A percentile compares a stretch with the other conserved stretches of the same genome.
phyloP scores from a whole-genome alignment of 768 basidiomycete genomes.

The Mycena indigotica region DNA sequence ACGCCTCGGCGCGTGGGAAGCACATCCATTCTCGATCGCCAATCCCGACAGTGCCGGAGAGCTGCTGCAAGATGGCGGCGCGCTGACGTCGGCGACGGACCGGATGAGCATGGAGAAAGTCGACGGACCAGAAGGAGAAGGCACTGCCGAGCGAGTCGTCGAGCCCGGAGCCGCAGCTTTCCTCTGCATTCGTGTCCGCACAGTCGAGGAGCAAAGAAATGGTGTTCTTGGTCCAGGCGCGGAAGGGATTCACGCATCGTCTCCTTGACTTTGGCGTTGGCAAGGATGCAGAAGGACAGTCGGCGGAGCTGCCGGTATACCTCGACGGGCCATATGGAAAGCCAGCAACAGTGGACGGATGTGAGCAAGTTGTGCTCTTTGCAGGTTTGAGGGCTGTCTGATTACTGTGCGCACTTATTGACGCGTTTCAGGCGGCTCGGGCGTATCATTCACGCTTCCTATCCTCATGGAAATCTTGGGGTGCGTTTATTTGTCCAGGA shows the following conservation, averaged over 20 bases:
- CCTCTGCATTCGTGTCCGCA: too few relatives aligned
- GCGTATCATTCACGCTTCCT: conserved; percentile 50
- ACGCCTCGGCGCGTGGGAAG: conserved; percentile 44
- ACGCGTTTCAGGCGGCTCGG: conserved; percentile 49
- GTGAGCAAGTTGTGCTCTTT: conserved; percentile 50
- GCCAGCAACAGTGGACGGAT: conserved; percentile 42
- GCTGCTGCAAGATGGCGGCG: neutral
- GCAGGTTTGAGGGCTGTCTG: conserved; percentile 34
- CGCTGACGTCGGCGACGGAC: neutral
- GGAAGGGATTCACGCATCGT: conserved; percentile 60
- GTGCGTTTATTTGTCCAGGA: conserved; percentile 31
- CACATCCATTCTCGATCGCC: conserved; percentile 67
- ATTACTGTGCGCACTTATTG: too few relatives aligned
- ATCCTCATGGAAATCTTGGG: conserved; percentile 45
- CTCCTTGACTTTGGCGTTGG: conserved; percentile 37
- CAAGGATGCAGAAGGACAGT: conserved; percentile 15
- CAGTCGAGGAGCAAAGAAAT: conserved; percentile 52
- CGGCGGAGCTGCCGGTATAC: conserved; percentile 43
- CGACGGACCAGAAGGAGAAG: neutral
- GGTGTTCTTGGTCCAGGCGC: conserved; percentile 59
- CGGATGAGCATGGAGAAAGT: conserved; percentile 1
- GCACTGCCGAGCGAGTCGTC: neutral
- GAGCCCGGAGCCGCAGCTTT: neutral
- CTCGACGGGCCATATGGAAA: conserved; percentile 64
- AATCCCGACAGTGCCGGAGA: conserved; percentile 32